Conservation (phyloP, 2,329 filamentous ascomycete species). For the Seiridium unicorne region DNA sequence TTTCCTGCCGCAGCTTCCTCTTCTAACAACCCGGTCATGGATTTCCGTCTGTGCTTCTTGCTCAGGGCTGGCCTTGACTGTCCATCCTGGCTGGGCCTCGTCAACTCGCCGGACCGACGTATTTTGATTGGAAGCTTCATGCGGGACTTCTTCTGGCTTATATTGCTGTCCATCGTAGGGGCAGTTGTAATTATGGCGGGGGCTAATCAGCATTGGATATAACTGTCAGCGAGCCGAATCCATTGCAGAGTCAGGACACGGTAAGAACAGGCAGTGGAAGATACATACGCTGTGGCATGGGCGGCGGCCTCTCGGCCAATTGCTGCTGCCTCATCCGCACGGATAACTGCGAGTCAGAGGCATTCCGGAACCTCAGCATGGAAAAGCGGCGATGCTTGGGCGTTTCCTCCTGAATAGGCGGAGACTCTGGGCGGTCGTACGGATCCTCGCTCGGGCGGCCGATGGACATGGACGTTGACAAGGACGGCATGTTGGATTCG, state of each 20-base stretch:
- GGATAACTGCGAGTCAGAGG: slow-evolving; percentile 87
- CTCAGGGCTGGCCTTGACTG: slow-evolving; percentile 15
- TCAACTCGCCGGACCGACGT: slow-evolving; percentile 50
- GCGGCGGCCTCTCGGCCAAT: slow-evolving; percentile 51
- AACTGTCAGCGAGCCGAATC: not conserved
- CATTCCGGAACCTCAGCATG: slow-evolving; percentile 83
- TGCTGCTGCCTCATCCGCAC: slow-evolving; percentile 69
- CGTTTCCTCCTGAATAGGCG: slow-evolving; percentile 53
- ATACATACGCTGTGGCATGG: slow-evolving; percentile 56
- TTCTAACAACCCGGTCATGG: slow-evolving; percentile 30
- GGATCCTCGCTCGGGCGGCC: slow-evolving; percentile 24
- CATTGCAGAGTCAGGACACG: not conserved
- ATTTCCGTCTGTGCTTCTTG: slow-evolving; percentile 41
- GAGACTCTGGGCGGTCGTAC: slow-evolving; percentile 41
- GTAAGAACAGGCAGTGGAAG: slow-evolving; percentile 1
- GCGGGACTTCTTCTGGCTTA: slow-evolving; percentile 55
- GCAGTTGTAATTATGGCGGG: slow-evolving; percentile 88
- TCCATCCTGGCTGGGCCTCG: slow-evolving; percentile 32
- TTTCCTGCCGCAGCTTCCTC: slow-evolving; percentile 27
- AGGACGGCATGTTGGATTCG: slow-evolving; percentile 13
- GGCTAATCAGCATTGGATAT: slow-evolving; percentile 35
- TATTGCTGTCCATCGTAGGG: slow-evolving; percentile 66
- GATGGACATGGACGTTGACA: slow-evolving; percentile 13
- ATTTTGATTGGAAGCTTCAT: slow-evolving; percentile 52
- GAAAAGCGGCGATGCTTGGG: slow-evolving; percentile 62